These are phyloP conservation scores for Serendipita sp. DNA, from an alignment of 768 basidiomycete genomes.

Conservation along the genomic window DNA sequence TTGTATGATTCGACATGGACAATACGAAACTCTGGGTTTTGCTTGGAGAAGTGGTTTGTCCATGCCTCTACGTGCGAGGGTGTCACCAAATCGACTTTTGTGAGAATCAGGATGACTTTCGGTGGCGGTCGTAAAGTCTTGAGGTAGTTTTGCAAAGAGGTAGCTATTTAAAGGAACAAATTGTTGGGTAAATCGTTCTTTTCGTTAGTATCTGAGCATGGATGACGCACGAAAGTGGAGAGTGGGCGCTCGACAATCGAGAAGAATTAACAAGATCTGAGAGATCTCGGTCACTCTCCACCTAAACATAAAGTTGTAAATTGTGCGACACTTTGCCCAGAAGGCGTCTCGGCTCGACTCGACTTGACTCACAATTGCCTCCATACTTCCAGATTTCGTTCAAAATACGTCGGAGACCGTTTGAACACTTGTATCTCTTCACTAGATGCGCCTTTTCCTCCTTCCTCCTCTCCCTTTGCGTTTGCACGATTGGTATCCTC, in stretches of 20 bases:
- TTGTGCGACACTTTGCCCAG: slow-evolving; percentile 3
- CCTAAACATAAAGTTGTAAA: slow-evolving; percentile 22
- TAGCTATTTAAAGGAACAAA: slow-evolving; percentile 18
- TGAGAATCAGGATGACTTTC: slow-evolving; percentile 58
- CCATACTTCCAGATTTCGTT: slow-evolving; percentile 89
- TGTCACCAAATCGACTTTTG: slow-evolving; percentile 78
- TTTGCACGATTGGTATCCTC: slow-evolving; percentile 1
- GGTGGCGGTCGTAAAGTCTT: slow-evolving; percentile 17
- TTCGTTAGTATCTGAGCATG: too few species aligned
- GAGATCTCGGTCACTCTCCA: slow-evolving; percentile 92
- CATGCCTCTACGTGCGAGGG: slow-evolving; percentile 45
- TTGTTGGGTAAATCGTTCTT: too few species aligned
- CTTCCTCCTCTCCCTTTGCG: background rate
- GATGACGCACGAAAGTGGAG: slow-evolving; percentile 47
- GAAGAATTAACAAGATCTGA: slow-evolving; percentile 69
- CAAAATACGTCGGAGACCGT: slow-evolving; percentile 60
- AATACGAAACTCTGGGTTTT: slow-evolving; percentile 38
- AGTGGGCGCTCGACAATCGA: slow-evolving; percentile 79
- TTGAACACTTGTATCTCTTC: slow-evolving; percentile 25
- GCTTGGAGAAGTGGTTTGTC: slow-evolving; percentile 38
- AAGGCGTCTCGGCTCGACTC: background rate
- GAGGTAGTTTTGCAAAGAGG: slow-evolving; percentile 56
- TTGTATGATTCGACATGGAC: slow-evolving; percentile 65
- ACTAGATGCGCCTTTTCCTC: background rate
- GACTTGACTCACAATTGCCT: slow-evolving; percentile 55